Evolutionary conservation across 345 rosid species (phyloP), one percentile per base, ranked within the genome.

Genomic region (Iberis pinnata): DNA sequence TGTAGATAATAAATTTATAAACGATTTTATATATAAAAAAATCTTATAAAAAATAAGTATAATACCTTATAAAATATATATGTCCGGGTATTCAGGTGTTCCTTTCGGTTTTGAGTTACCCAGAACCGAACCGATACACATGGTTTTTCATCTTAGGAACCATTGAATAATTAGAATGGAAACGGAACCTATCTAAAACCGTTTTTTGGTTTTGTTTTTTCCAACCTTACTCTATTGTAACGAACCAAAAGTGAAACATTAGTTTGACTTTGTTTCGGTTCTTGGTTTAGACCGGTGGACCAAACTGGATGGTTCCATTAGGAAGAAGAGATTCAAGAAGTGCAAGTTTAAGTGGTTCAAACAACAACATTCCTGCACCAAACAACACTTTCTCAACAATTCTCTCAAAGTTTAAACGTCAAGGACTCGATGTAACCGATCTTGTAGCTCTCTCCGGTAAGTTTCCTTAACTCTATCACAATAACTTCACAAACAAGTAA

Each of bases 381-480:
- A 78, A 73, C 79, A 84, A 73, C 77, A 78, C 76, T 37, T 89
- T 73, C 61, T 75, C 70, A 49, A 82, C 82, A 56, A 84, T 90
- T 58, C 82, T 84, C 52, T 43, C 74, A 9, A 78, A 78, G 69
- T 90, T 87, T 73, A 67, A 75, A 36, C 75, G 49, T 4, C 64
- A 75, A 66, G 89, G 95, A 42, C 92, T 90, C 33, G 63, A 86
- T 42, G 22, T 76, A 47, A 80, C 76, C 11, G 98, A 90, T 68
- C 82, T 90, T 42, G 96, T 87, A 12, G 86, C 93, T 46, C 71
- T 87, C 45, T 90, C 95, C 3, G 97, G 97, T 89, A 70, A 65
- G 51, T 0, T 17, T 36, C 24, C 8, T 44, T 46, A 16, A 13
- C 38, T 38, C 1, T 26, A 7, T 44, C 40, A 6, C 9, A 52